Evolutionary conservation across 1,284 basidiomycete species (phyloP).

Genomic region (Cryptococcus maquisensis): DNA sequence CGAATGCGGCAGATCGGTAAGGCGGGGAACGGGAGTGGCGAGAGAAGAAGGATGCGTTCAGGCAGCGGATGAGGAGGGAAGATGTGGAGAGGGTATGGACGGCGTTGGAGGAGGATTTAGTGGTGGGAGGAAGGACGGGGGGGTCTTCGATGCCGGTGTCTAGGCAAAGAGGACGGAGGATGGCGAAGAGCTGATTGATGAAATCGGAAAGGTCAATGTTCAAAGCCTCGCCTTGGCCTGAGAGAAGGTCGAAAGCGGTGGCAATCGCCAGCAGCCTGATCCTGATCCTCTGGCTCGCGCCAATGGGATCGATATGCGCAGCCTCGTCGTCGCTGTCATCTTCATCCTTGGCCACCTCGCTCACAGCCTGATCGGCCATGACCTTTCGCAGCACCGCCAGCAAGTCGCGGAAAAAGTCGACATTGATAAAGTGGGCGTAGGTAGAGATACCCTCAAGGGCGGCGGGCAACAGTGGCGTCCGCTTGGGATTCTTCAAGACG

Average conservation of each 20-base stretch:
- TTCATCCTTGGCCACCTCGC: constrained; percentile 44
- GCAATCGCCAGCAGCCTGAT: constrained; percentile 80
- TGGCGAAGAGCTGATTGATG: constrained; percentile 56
- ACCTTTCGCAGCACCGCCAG: constrained; percentile 79
- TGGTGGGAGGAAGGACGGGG: constrained; percentile 28
- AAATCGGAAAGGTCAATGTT: constrained; percentile 94
- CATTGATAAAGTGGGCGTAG: constrained; percentile 94
- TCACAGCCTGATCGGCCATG: constrained; percentile 56
- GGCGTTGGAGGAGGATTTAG: constrained; percentile 16
- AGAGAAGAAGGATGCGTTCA: constrained; percentile 72
- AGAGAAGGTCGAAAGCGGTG: constrained; percentile 92
- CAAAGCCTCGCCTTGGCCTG: constrained; percentile 96
- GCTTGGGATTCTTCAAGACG: constrained; percentile 82
- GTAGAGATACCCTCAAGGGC: constrained; percentile 88
- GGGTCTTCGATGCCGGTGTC: constrained; percentile 53
- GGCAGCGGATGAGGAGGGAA: constrained; percentile 77
- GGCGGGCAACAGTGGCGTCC: constrained; percentile 75
- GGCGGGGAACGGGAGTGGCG: constrained; percentile 58
- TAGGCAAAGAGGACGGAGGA: constrained; percentile 52
- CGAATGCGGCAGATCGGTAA: constrained; percentile 81
- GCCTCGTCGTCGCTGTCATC: constrained; percentile 48
- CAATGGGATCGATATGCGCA: constrained; percentile 36
- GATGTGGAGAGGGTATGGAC: constrained; percentile 40
- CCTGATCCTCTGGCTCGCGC: constrained; percentile 52
- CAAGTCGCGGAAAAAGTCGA: constrained; percentile 98